These are phyloP conservation scores for Lactarius sp. DNA, from an alignment of 768 basidiomycete species.

Conservation along the genomic window DNA sequence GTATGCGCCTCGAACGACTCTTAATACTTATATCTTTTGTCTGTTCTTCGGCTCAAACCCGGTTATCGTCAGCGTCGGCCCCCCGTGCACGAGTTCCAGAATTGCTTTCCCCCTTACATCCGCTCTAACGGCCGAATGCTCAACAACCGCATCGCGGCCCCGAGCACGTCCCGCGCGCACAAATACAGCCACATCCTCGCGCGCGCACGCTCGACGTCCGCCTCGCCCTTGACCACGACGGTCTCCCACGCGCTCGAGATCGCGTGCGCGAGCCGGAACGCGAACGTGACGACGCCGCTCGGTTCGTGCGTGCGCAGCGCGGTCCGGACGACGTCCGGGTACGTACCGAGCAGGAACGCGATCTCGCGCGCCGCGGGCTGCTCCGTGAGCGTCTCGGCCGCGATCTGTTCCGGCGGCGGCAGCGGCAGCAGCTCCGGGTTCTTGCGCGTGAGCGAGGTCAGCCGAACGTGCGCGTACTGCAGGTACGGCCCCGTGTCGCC, in stretches of 20 bases:
- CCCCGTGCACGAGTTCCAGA: not conserved
- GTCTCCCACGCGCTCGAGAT: slow-evolving; percentile 93
- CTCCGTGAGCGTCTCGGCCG: slow-evolving; percentile 59
- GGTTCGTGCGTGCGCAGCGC: slow-evolving; percentile 86
- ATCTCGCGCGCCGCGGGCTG: slow-evolving; percentile 78
- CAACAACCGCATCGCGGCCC: slow-evolving; percentile 77
- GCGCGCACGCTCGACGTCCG: slow-evolving; percentile 66
- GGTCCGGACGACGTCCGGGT: slow-evolving; percentile 86
- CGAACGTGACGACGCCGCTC: slow-evolving; percentile 85
- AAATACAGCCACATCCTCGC: slow-evolving; percentile 89
- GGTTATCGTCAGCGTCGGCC: not conserved
- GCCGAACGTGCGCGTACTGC: slow-evolving; percentile 93
- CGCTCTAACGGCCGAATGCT: slow-evolving; percentile 87
- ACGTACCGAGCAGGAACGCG: slow-evolving; percentile 77
- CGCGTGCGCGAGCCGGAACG: slow-evolving; percentile 80
- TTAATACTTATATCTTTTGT: slow-evolving; percentile 6
- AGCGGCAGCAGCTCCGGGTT: slow-evolving; percentile 83
- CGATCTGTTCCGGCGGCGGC: slow-evolving; percentile 62
- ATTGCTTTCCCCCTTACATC: slow-evolving; percentile 52
- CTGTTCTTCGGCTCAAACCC: not conserved
- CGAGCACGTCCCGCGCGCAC: slow-evolving; percentile 86
- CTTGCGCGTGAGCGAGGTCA: slow-evolving; percentile 87
- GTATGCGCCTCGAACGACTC: not conserved
- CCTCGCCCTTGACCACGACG: slow-evolving; percentile 79
- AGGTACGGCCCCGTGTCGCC: slow-evolving; percentile 95